phyloP scores from a whole-genome alignment of 2,329 filamentous ascomycete genomes.

The Ophidiomyces ophidiicola region DNA sequence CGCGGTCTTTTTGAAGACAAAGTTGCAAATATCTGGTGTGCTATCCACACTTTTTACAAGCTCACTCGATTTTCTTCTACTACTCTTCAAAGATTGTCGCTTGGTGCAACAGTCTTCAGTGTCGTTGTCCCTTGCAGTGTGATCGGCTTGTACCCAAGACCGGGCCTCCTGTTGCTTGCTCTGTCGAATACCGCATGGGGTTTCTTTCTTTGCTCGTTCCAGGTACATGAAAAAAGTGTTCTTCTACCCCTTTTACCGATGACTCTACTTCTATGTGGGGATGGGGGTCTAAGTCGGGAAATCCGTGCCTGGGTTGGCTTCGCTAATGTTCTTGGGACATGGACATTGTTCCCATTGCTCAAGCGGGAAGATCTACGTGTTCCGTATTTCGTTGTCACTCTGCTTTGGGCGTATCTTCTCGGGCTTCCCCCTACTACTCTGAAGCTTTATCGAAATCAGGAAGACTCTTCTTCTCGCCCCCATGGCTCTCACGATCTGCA shows the following conservation, averaged over 20 bases:
- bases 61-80: slow-evolving; percentile 59
- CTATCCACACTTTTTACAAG: slow-evolving; percentile 82
- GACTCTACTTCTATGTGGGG: slow-evolving; percentile 71
- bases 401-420: slow-evolving; percentile 84
- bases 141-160: slow-evolving; percentile 65
- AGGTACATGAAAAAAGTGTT: slow-evolving; percentile 97
- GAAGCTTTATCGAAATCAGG: slow-evolving; percentile 50
- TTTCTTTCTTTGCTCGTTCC: slow-evolving; percentile 95
- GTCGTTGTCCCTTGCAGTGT: slow-evolving; percentile 70
- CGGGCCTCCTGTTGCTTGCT: slow-evolving; percentile 63
- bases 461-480: slow-evolving; percentile 19
- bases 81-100: slow-evolving; percentile 62
- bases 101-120: slow-evolving; percentile 60
- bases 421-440: slow-evolving; percentile 70
- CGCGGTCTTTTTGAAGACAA: slow-evolving; percentile 98
- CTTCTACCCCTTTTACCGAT: slow-evolving; percentile 84
- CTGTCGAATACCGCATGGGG: slow-evolving; percentile 83
- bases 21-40: slow-evolving; percentile 97
- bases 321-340: slow-evolving; percentile 75
- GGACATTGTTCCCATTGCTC: slow-evolving; percentile 89
- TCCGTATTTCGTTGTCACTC: slow-evolving; percentile 71
- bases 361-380: slow-evolving; percentile 70
- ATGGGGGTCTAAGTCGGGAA: slow-evolving; percentile 62
- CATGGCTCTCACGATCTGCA: slow-evolving; percentile 36
- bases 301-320: slow-evolving; percentile 89